These are phyloP conservation scores for Aaosphaeria pasadenensis DNA, from an alignment of 2,329 filamentous ascomycete genomes.

Conservation along the genomic window DNA sequence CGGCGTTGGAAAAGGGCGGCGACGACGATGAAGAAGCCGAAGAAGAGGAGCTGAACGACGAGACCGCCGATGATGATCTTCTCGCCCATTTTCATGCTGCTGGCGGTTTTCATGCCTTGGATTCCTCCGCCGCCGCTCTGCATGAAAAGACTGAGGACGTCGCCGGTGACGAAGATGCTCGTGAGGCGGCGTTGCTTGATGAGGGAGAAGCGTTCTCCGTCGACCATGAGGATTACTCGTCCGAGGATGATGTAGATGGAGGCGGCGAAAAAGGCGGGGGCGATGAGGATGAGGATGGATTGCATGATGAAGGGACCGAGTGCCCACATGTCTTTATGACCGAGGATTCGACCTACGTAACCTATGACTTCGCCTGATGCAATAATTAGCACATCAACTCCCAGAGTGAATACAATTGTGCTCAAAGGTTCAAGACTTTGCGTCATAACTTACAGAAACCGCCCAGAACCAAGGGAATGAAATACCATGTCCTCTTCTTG, in stretches of 20 bases:
- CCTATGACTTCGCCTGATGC: constrained; percentile 49
- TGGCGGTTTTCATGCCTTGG: background rate
- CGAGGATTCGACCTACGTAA: constrained; percentile 47
- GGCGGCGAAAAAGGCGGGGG: constrained; percentile 47
- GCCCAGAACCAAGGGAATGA: constrained; percentile 50
- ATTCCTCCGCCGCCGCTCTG: constrained; percentile 36
- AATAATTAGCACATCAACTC: background rate
- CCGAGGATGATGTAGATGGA: constrained; percentile 50
- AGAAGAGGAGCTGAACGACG: constrained; percentile 45
- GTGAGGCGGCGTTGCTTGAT: constrained; percentile 42
- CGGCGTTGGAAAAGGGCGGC: constrained; percentile 9
- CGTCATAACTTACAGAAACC: constrained; percentile 42
- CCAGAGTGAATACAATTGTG: background rate
- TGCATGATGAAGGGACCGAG: constrained; percentile 43
- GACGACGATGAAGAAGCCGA: constrained; percentile 44
- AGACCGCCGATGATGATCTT: constrained; percentile 22
- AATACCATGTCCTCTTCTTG: constrained; percentile 49
- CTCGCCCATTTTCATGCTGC: constrained; percentile 3
- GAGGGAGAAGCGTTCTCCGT: constrained; percentile 38
- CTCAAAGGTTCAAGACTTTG: background rate
- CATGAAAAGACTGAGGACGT: constrained; percentile 45
- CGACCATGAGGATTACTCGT: constrained; percentile 40
- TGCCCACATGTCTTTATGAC: constrained; percentile 34
- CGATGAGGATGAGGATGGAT: constrained; percentile 43
- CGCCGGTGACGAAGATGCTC: constrained; percentile 45